phyloP scores from a whole-genome alignment of 2,329 filamentous ascomycete species.

The Aspergillus persii region DNA sequence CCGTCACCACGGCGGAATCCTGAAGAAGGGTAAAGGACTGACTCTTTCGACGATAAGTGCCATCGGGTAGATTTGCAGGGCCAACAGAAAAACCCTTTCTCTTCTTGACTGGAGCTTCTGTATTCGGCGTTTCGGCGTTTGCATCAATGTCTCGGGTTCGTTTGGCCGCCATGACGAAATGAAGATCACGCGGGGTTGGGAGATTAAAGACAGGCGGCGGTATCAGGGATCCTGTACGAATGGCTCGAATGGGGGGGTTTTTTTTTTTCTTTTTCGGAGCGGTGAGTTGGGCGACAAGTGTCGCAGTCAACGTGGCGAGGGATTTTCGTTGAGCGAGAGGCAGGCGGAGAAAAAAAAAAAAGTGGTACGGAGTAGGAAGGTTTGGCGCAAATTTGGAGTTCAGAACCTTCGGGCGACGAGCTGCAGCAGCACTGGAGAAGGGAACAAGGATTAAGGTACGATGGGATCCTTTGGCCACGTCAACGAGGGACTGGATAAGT shows the following conservation, averaged over 20 bases:
- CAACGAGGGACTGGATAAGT: not conserved
- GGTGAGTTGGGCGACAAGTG: constrained; percentile 12
- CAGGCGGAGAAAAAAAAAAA: constrained; percentile 10
- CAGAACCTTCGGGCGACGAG: not conserved
- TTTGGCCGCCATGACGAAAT: constrained; percentile 58
- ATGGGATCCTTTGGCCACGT: not conserved
- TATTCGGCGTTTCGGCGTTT: constrained; percentile 46
- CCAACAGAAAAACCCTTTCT: constrained; percentile 80
- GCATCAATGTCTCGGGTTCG: constrained; percentile 51
- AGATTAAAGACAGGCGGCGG: not conserved
- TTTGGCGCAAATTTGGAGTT: not conserved
- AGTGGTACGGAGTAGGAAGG: not conserved
- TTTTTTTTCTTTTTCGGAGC: not conserved
- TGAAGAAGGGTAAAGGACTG: constrained; percentile 1
- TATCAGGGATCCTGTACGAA: not conserved
- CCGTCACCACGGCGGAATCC: not conserved
- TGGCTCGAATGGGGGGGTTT: not conserved
- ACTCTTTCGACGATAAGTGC: constrained; percentile 81
- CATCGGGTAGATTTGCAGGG: constrained; percentile 86
- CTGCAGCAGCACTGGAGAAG: no score
- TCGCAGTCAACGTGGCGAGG: constrained; percentile 3
- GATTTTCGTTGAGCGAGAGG: constrained; percentile 3
- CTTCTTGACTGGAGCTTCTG: constrained; percentile 45
- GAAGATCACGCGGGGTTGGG: not conserved
- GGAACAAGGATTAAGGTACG: no score